These are phyloP conservation scores for Tolypocladium cylindrosporum DNA, from an alignment of 2,329 filamentous ascomycete species.

Conservation along the genomic window DNA sequence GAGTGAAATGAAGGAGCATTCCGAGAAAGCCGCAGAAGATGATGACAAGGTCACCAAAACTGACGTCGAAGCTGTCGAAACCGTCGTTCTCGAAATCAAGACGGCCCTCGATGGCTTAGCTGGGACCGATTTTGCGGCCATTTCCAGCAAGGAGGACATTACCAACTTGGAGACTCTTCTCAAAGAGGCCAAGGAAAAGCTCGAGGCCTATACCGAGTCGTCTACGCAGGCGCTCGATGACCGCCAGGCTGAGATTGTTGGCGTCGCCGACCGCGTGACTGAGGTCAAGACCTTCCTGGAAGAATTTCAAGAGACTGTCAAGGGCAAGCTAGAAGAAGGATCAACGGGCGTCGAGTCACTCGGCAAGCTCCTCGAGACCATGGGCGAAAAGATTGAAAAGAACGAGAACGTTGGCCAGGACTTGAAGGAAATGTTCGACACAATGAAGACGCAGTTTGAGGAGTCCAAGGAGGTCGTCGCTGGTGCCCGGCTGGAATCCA, in stretches of 20 bases:
- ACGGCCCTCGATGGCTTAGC: constrained; percentile 63
- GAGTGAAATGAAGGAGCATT: constrained; percentile 59
- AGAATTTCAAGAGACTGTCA: constrained; percentile 67
- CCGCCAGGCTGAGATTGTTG: constrained; percentile 72
- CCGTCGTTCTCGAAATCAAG: constrained; percentile 80
- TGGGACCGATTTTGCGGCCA: constrained; percentile 56
- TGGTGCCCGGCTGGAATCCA: constrained; percentile 70
- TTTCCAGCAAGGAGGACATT: constrained; percentile 71
- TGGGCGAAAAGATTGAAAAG: constrained; percentile 52
- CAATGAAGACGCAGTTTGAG: constrained; percentile 79
- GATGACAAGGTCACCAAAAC: constrained; percentile 65
- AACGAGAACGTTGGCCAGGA: constrained; percentile 50
- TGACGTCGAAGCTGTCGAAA: constrained; percentile 71
- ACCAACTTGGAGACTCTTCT: constrained; percentile 53
- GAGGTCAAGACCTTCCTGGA: constrained; percentile 71
- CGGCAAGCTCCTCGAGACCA: constrained; percentile 56
- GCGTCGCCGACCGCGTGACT: constrained; percentile 65
- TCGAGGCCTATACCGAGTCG: constrained; percentile 58
- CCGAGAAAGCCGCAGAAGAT: constrained; percentile 42
- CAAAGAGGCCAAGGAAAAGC: constrained; percentile 60
- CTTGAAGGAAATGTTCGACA: constrained; percentile 61
- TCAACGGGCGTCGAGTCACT: constrained; percentile 63
- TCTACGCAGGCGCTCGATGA: constrained; percentile 74
- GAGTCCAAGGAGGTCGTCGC: constrained; percentile 72
- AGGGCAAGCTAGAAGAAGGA: constrained; percentile 67